These are phyloP conservation scores for Seiridium cupressi DNA, from an alignment of 2,329 filamentous ascomycete genomes.

Conservation along the genomic window DNA sequence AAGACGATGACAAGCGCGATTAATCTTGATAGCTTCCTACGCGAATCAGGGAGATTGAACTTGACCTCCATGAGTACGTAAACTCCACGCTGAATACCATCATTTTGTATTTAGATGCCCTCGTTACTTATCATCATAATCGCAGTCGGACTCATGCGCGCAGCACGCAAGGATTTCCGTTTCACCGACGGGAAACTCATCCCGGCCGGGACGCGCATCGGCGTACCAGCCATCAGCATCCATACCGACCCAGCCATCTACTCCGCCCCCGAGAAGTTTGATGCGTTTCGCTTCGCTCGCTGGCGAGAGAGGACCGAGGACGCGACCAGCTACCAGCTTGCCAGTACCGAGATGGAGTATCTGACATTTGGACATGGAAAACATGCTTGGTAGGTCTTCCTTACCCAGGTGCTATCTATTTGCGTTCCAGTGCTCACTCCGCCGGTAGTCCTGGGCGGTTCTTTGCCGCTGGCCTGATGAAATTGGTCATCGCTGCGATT, in stretches of 20 bases:
- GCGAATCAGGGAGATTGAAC: slow-evolving; percentile 8
- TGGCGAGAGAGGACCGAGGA: no score
- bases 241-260: slow-evolving; percentile 8
- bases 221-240: not conserved
- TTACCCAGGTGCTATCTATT: no score
- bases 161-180: slow-evolving; percentile 8
- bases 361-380: no score
- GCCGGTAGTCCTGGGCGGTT: no score
- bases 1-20: slow-evolving; percentile 1
- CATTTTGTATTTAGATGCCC: not conserved
- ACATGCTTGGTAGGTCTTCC: no score
- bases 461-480: no score
- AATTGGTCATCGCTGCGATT: no score
- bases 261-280: slow-evolving; percentile 8
- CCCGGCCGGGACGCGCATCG: slow-evolving; percentile 7
- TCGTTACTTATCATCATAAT: not conserved
- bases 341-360: no score
- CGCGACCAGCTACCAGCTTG: no score
- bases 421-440: no score
- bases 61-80: slow-evolving; percentile 8
- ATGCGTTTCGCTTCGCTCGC: slow-evolving; percentile 5
- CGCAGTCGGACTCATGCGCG: no score
- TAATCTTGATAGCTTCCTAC: slow-evolving; percentile 10
- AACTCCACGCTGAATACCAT: not conserved
- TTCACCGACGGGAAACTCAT: slow-evolving; percentile 10